These are phyloP conservation scores for Epicoccum sorghinum DNA, from an alignment of 2,329 filamentous ascomycete genomes.

Conservation along the genomic window DNA sequence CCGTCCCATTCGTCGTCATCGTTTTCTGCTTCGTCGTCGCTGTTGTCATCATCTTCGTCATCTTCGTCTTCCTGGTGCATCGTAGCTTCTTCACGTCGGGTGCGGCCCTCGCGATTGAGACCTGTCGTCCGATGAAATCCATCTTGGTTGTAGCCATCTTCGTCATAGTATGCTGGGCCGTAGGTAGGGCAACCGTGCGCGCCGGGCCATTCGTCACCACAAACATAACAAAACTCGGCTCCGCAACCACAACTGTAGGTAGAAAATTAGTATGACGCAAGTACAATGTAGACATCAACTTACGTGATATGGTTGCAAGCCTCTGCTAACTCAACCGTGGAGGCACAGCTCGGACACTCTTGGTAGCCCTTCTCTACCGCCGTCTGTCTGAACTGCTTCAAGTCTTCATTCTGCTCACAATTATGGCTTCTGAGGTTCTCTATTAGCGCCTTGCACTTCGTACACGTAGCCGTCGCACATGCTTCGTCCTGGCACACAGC, in stretches of 20 bases:
- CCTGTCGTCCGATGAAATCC: conserved; percentile 38
- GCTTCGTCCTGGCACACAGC: conserved; percentile 29
- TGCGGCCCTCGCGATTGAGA: conserved; percentile 32
- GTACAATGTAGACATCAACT: not conserved
- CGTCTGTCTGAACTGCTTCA: conserved; percentile 31
- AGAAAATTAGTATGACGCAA: conserved; percentile 1
- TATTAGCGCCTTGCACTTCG: conserved; percentile 30
- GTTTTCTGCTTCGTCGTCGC: conserved; percentile 14
- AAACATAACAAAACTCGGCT: conserved; percentile 42
- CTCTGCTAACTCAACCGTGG: conserved; percentile 36
- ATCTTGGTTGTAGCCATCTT: conserved; percentile 40
- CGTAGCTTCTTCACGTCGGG: conserved; percentile 20
- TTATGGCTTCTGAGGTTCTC: conserved; percentile 17
- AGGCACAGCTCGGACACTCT: conserved; percentile 34
- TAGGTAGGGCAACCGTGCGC: conserved; percentile 41
- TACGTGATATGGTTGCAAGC: conserved; percentile 45
- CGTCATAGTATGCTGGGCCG: conserved; percentile 36
- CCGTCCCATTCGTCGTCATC: conserved; percentile 14
- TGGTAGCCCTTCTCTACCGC: conserved; percentile 37
- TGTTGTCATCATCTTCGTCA: conserved; percentile 13
- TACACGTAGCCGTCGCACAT: conserved; percentile 33
- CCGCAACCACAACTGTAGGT: conserved; percentile 34
- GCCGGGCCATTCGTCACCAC: conserved; percentile 37
- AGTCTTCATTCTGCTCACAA: conserved; percentile 31
- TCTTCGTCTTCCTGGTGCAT: conserved; percentile 11